Conservation (phyloP, 768 basidiomycete genomes). For the Lactarius sp. region DNA sequence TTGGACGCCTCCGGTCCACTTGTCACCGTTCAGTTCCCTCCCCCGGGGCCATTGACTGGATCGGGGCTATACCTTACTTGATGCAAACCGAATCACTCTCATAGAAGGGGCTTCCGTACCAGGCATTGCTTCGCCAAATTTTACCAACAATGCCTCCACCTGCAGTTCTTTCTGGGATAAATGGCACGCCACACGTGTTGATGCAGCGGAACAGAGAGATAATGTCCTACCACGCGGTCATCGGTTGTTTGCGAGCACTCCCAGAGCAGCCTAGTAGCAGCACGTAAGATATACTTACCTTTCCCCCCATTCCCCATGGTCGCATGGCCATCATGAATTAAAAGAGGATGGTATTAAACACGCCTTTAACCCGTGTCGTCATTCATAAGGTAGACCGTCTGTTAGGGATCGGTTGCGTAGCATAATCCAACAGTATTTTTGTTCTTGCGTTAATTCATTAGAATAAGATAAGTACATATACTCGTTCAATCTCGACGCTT, state of each 20-base stretch:
- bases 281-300: constrained; percentile 9
- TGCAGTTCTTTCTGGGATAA: constrained; percentile 16
- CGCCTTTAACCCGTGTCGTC: constrained; percentile 11
- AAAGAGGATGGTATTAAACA: not conserved
- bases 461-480: constrained; percentile 1
- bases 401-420: not conserved
- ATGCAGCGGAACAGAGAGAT: constrained; percentile 9
- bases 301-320: not conserved
- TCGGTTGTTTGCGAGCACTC: not conserved
- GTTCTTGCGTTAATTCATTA: not conserved
- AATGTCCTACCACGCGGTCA: constrained; percentile 8
- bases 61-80: constrained; percentile 2
- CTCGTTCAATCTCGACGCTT: not conserved
- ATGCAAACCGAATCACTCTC: not conserved
- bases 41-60: not conserved
- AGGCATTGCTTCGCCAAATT: constrained; percentile 16
- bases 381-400: not conserved
- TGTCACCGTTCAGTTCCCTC: not conserved
- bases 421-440: not conserved
- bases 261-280: not conserved
- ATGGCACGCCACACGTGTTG: constrained; percentile 15
- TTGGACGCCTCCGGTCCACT: not conserved
- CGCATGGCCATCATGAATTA: not conserved
- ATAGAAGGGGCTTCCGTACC: constrained; percentile 4
- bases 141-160: constrained; percentile 9